Base-by-base conservation (phyloP, 108 stramenopile species). In the Thalassiosira profunda region DNA sequence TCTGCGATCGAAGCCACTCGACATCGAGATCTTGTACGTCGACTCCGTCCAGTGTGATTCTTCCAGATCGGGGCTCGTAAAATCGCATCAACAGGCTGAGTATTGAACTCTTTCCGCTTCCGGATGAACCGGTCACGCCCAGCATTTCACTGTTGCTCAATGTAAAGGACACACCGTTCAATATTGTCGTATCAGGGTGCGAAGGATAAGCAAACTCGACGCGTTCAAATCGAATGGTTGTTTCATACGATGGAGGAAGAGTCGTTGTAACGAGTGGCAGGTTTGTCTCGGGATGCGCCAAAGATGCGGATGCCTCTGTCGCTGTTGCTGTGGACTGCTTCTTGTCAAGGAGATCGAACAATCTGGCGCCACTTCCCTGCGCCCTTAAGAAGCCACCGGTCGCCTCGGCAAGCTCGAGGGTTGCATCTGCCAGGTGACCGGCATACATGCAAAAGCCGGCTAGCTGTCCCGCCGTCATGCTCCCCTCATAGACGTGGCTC, bases 201-300 rank as follows among this genome's bases (percentile, higher is more conserved):
- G 87, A 67, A 10, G 96, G 97, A 74, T 96, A 98, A 55, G 83
- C 43, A 74, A 98, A 98, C 31, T 75, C 53, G 41, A 98, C 90
- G 57, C 84, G 63, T 23, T 82, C 47, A 37, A 95, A 85, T 45
- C 37, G 61, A 23, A 76, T 47, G 0, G 60, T 68, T 9, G 75
- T 42, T 43, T 48, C 54, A 44, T 63, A 76, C 21, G 60, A 68
- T 6, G 67, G 6, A 11, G 67, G 52, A 14, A 76, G 38, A 8
- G 61, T 68, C 3, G 20, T 35, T 25, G 62, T 30, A 18, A 29
- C 6, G 17, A 20, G 26, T 30, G 18, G 55, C 14, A 48, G 47
- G 29, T 48, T 28, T 17, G 11, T 48, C 23, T 62, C 45, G 60
- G 21, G 23, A 28, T 33, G 31, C 30, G 30, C 44, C 18, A 15